Percentiles rank a stretch among this genome's conserved stretches.
Conservation (phyloP, 768 basidiomycete species). For the Chalciporus chontae region DNA sequence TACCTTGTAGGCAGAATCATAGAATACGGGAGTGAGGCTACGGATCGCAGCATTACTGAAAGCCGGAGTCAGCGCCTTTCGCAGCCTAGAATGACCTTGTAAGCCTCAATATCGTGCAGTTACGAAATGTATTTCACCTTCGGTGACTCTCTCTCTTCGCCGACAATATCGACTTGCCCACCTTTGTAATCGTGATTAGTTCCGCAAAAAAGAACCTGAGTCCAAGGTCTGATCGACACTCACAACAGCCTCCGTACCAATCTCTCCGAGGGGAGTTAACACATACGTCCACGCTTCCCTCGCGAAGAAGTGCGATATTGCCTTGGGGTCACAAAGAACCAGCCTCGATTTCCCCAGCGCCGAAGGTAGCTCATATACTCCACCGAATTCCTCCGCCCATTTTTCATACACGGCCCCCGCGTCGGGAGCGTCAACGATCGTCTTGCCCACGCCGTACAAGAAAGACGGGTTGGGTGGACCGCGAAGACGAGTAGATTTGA, state of each 20-base stretch:
- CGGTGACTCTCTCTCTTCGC: constrained; percentile 43
- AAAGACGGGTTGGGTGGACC: constrained; percentile 20
- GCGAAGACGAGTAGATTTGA: constrained; percentile 20
- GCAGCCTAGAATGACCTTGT: constrained; percentile 24
- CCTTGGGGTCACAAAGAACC: constrained; percentile 46
- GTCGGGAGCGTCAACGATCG: constrained; percentile 14
- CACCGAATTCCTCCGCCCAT: constrained; percentile 49
- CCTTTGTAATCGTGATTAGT: constrained; percentile 11
- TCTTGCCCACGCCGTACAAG: constrained; percentile 14
- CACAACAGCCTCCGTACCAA: constrained; percentile 23
- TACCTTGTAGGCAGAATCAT: constrained; percentile 42
- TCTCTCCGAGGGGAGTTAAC: constrained; percentile 19
- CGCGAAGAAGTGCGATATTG: constrained; percentile 47
- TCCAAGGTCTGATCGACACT: background rate
- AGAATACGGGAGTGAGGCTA: constrained; percentile 35
- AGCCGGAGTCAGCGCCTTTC: constrained; percentile 38
- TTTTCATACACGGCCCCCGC: constrained; percentile 37
- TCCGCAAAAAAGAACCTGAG: background rate
- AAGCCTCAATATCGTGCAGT: constrained; percentile 20
- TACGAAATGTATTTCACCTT: constrained; percentile 24
- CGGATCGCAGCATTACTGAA: constrained; percentile 42
- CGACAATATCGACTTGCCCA: constrained; percentile 37
- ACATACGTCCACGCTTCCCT: constrained; percentile 43
- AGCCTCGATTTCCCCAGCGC: constrained; percentile 34
- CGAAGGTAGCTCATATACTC: constrained; percentile 40